Evolutionary conservation across 2,329 filamentous ascomycete genomes (phyloP).

Genomic region (Calonectria hongkongensis): DNA sequence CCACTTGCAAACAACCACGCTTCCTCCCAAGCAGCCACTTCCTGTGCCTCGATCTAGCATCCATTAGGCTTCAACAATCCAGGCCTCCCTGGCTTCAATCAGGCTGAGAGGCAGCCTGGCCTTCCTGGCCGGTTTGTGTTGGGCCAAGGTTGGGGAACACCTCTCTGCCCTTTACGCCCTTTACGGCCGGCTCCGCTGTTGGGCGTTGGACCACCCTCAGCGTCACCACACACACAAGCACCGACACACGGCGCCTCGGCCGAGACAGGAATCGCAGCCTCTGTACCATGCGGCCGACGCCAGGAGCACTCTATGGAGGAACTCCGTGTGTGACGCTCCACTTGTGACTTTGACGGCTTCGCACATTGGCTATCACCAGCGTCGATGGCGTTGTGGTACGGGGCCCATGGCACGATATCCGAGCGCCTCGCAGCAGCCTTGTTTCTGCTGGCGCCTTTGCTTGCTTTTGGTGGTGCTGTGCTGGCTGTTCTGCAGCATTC

Average conservation of each 20-base stretch:
- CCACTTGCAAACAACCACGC: conserved; percentile 32
- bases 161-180: conserved; percentile 24
- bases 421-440: conserved; percentile 40
- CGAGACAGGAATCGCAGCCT: conserved; percentile 28
- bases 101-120: conserved; percentile 41
- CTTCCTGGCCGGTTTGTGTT: conserved; percentile 25
- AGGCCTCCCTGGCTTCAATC: conserved; percentile 35
- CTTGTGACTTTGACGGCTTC: conserved; percentile 42
- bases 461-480: no score
- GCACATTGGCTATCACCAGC: conserved; percentile 31
- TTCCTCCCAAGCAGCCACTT: conserved; percentile 12
- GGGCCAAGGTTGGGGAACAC: conserved; percentile 31
- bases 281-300: conserved; percentile 29
- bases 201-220: conserved; percentile 20
- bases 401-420: conserved; percentile 42
- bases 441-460: conserved; percentile 31
- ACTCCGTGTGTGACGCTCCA: conserved; percentile 39
- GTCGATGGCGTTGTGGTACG: conserved; percentile 43
- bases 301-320: conserved; percentile 12
- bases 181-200: conserved; percentile 28
- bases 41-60: conserved; percentile 33
- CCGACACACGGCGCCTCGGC: conserved; percentile 30
- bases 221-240: conserved; percentile 4
- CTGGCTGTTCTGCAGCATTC: conserved; percentile 35
- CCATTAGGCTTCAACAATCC: conserved; percentile 42